Percentiles rank a stretch among this genome's conserved stretches.
These are phyloP conservation scores for Leishmania gerbilli DNA, from an alignment of 208 protist genomes.

Conservation along the genomic window DNA sequence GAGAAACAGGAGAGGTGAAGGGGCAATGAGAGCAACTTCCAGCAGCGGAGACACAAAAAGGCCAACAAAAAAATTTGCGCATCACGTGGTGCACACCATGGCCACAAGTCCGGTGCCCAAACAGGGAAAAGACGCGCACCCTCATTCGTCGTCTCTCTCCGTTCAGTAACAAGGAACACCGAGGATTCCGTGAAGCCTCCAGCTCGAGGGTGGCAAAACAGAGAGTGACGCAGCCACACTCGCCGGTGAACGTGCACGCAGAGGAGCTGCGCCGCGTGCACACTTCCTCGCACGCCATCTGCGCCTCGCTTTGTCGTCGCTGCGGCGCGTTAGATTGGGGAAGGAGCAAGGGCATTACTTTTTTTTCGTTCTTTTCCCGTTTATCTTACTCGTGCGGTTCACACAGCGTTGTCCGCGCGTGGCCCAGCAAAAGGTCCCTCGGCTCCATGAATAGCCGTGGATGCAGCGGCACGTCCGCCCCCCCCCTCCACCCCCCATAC, in stretches of 20 bases:
- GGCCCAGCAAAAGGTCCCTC: neutral
- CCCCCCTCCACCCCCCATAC: too few species aligned
- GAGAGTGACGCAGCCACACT: neutral
- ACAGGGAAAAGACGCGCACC: neutral
- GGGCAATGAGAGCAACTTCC: neutral
- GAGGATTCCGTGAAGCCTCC: neutral
- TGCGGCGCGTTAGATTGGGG: neutral
- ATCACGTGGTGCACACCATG: neutral
- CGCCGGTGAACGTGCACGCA: neutral
- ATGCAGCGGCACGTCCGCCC: neutral
- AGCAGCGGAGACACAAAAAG: neutral
- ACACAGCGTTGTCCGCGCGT: neutral
- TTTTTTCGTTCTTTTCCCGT: neutral
- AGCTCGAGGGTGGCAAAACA: neutral
- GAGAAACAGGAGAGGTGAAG: neutral
- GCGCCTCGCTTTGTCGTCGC: neutral
- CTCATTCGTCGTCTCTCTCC: neutral
- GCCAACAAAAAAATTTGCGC: neutral
- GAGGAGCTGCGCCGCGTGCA: neutral
- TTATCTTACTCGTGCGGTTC: constrained; percentile 1
- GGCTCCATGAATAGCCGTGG: neutral
- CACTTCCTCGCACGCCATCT: neutral
- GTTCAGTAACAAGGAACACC: neutral
- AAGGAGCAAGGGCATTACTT: neutral
- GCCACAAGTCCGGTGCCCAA: neutral